A percentile compares a stretch with the other conserved stretches of the same genome.
Evolutionary conservation across 371 early-diverging fungal genomes (phyloP).

Genomic region (Mucor racemosus): DNA sequence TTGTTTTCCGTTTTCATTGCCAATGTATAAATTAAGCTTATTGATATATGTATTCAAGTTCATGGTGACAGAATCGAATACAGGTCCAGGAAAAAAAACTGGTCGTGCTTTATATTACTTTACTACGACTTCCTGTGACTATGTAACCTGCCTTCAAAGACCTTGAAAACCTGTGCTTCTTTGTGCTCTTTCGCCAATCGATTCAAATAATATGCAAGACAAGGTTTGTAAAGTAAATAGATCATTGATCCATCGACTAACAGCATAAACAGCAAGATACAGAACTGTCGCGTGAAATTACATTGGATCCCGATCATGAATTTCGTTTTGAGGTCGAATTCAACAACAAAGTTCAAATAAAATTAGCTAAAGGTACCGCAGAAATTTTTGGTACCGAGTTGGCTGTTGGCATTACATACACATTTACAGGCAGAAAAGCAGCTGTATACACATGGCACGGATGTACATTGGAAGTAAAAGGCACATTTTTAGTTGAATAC

Average conservation of each 20-base stretch:
- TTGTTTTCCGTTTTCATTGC: conserved; percentile 35
- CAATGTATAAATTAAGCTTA: conserved; percentile 17
- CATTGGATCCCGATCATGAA: conserved; percentile 69
- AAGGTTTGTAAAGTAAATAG: neutral
- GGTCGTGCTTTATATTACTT: neutral
- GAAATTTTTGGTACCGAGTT: conserved; percentile 94
- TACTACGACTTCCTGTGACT: conserved; percentile 1
- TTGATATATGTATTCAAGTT: conserved; percentile 21
- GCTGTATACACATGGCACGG: conserved; percentile 97
- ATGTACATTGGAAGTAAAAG: conserved; percentile 74
- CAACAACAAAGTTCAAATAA: conserved; percentile 50
- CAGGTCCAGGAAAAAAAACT: neutral
- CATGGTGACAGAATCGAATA: neutral
- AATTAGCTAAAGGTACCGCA: conserved; percentile 79
- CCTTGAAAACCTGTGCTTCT: neutral
- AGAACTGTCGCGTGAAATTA: conserved; percentile 35
- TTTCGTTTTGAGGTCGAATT: conserved; percentile 80
- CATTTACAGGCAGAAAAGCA: conserved; percentile 82
- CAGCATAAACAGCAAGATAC: conserved; percentile 18
- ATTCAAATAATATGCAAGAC: neutral
- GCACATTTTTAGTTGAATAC: conserved; percentile 81
- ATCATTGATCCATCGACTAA: neutral
- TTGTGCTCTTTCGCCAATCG: neutral
- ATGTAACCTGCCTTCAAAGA: neutral
- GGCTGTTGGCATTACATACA: conserved; percentile 73